Evolutionary conservation across 1,284 basidiomycete species (phyloP), one percentile per base, ranked within the genome.

Genomic region (Takashimella tepidaria): DNA sequence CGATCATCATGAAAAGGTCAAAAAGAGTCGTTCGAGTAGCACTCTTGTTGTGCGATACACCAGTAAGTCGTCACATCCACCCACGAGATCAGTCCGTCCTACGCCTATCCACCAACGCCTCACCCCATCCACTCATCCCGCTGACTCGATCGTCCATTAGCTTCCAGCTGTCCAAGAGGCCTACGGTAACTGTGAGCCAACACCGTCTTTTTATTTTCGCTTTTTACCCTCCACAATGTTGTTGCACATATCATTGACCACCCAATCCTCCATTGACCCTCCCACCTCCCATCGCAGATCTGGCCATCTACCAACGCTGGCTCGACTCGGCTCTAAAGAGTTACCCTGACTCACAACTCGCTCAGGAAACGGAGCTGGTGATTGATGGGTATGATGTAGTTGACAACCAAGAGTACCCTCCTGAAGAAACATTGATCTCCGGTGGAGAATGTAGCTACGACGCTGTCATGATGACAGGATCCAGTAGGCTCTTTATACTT

Each of bases 391-490:
- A 76, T 62, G 77, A 82, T 56, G 79, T 79, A 0, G 76, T 79
- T 5, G 62, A 72, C 22, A 68, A 69, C 57, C 60, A 59, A 45
- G 72, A 78, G 53, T 79, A 77, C 45, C 81, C 81, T 0, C 54
- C 71, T 3, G 64, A 69, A 31, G 72, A 73, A 0, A 63, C 68
- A 46, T 63, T 82, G 2, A 59, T 57, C 19, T 58, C 76, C 11
- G 76, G 74, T 21, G 53, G 55, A 12, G 41, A 55, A 3, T 58
- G 68, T 21, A 56, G 54, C 3, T 75, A 74, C n/a, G 76, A 79
- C 51, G 79, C 74, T 1, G 59, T 82, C 20, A 76, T 82, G 61
- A 69, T 81, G 56, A 81, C 81, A 0, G 80, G 80, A 3, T 77
- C 76, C 5, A 76, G 79, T 76, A 58, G 54, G 20, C 23, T 23